A percentile compares a stretch with the other conserved stretches of the same genome.
Evolutionary conservation across 768 basidiomycete species (phyloP).

Genomic region (Tylopilus plumbeoviolaceoides): DNA sequence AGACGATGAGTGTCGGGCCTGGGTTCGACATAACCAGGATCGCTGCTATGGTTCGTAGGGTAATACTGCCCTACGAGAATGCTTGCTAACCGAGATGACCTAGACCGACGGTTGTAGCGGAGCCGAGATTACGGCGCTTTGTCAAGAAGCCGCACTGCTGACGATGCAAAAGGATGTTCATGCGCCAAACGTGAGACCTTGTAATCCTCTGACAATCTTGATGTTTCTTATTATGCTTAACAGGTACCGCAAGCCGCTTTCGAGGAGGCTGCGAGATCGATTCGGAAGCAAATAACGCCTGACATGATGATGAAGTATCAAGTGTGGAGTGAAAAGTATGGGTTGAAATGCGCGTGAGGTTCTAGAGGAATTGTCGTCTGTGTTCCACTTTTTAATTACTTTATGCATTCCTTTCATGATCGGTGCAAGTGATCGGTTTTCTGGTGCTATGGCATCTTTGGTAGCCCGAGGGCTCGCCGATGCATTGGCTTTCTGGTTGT

Average conservation of each 20-base stretch:
- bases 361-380: neutral
- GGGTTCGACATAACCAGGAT: conserved; percentile 63
- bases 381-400: neutral
- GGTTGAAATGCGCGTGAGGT: conserved; percentile 16
- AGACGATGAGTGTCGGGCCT: conserved; percentile 75
- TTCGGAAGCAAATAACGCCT: conserved; percentile 82
- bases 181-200: conserved; percentile 60
- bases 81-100: conserved; percentile 5
- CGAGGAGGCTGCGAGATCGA: conserved; percentile 61
- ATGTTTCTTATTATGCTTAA: neutral
- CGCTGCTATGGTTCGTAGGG: conserved; percentile 54
- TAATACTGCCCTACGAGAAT: neutral
- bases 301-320: conserved; percentile 68
- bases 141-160: conserved; percentile 91
- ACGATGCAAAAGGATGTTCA: conserved; percentile 89
- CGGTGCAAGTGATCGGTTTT: no score
- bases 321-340: conserved; percentile 53
- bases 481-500: no score
- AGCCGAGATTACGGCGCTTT: conserved; percentile 87
- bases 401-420: neutral
- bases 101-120: conserved; percentile 96
- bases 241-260: conserved; percentile 79
- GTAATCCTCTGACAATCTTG: neutral
- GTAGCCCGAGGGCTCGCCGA: no score
- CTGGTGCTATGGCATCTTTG: no score